Conservation (phyloP, 1,139 yeast species). For the Sugiyamaella pinicola region DNA sequence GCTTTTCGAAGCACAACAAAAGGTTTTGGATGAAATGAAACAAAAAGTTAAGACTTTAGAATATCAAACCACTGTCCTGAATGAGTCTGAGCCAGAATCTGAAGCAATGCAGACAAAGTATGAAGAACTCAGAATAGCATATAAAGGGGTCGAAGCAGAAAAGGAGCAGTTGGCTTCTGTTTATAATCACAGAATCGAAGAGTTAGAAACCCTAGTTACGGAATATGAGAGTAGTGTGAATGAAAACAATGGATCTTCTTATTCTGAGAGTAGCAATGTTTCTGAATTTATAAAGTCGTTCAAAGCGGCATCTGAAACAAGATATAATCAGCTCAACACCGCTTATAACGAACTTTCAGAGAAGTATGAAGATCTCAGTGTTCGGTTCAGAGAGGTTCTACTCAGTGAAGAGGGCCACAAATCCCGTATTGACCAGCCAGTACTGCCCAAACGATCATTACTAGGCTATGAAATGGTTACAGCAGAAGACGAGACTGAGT, state of each 20-base stretch:
- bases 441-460: slow-evolving; percentile 25
- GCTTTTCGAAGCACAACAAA: slow-evolving; percentile 28
- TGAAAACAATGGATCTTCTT: slow-evolving; percentile 21
- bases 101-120: slow-evolving; percentile 10
- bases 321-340: slow-evolving; percentile 30
- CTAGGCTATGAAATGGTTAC: slow-evolving; percentile 29
- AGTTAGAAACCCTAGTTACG: slow-evolving; percentile 16
- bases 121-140: slow-evolving; percentile 22
- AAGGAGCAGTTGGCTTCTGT: slow-evolving; percentile 1
- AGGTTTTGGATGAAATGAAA: slow-evolving; percentile 30
- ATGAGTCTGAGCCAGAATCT: slow-evolving; percentile 4
- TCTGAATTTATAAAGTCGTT: slow-evolving; percentile 28
- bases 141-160: slow-evolving; percentile 23
- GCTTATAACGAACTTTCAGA: slow-evolving; percentile 34
- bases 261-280: slow-evolving; percentile 9
- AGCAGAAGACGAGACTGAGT: slow-evolving; percentile 15
- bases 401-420: slow-evolving; percentile 23
- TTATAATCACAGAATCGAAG: slow-evolving; percentile 11
- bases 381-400: slow-evolving; percentile 25
- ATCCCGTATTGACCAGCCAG: slow-evolving; percentile 26
- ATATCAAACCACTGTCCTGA: not conserved
- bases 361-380: slow-evolving; percentile 29
- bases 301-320: slow-evolving; percentile 28
- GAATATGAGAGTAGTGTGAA: slow-evolving; percentile 16
- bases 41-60: slow-evolving; percentile 24